These are phyloP conservation scores for Aphanocladium album DNA, from an alignment of 2,329 filamentous ascomycete species.

Conservation along the genomic window DNA sequence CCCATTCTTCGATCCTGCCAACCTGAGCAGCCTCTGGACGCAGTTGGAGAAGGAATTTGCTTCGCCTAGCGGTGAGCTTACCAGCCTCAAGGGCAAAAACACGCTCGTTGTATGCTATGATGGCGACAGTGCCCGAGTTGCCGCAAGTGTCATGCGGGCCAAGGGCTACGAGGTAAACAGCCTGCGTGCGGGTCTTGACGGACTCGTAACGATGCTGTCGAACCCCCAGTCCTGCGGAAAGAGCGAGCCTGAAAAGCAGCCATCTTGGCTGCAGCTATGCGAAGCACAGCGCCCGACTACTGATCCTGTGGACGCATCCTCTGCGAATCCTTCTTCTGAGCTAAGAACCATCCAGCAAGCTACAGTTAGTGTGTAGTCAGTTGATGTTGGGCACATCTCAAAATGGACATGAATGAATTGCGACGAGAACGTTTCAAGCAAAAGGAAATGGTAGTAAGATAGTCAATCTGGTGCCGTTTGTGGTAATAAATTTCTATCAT, in stretches of 20 bases:
- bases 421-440: too few relatives aligned
- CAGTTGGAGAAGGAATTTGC: slow-evolving; percentile 40
- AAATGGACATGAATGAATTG: too few relatives aligned
- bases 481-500: background rate
- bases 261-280: slow-evolving; percentile 7
- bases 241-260: background rate
- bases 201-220: slow-evolving; percentile 1
- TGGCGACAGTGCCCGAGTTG: slow-evolving; percentile 49
- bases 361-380: background rate
- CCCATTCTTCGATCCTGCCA: slow-evolving; percentile 41
- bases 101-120: slow-evolving; percentile 48
- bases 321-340: background rate
- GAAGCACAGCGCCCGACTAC: background rate
- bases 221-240: background rate
- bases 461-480: background rate
- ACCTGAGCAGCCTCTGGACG: slow-evolving; percentile 42
- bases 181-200: slow-evolving; percentile 35
- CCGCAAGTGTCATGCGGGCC: slow-evolving; percentile 47
- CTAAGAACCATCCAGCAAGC: background rate
- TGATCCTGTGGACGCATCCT: background rate
- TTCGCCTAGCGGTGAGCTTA: slow-evolving; percentile 18
- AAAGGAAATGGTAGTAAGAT: background rate
- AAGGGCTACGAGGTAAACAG: slow-evolving; percentile 44
- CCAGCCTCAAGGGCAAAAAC: slow-evolving; percentile 26
- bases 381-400: too few relatives aligned